These are phyloP conservation scores for Brassica juncea DNA, from an alignment of 345 rosid species.

Conservation along the genomic window DNA sequence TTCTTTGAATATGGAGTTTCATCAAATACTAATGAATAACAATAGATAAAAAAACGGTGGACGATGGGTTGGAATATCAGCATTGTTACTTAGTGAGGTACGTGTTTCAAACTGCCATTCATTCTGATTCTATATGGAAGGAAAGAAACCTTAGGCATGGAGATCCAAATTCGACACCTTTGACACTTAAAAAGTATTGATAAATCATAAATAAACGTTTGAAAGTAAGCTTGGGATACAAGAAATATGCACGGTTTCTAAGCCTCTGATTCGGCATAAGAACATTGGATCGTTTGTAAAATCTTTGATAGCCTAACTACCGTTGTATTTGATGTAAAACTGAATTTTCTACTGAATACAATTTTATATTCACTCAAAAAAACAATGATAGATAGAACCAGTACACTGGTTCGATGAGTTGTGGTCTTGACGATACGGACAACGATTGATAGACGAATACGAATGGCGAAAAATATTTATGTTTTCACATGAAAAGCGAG, in stretches of 20 bases:
- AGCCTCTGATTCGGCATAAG: not conserved
- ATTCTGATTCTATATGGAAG: not conserved
- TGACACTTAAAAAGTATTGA: not conserved
- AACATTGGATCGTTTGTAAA: not conserved
- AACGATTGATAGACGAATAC: constrained; percentile 12
- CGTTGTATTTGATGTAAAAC: not conserved
- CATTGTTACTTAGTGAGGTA: not conserved
- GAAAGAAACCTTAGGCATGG: not conserved
- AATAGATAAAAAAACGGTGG: not conserved
- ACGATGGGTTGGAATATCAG: not conserved
- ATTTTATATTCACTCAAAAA: not conserved
- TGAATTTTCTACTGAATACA: not conserved
- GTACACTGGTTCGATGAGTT: not conserved
- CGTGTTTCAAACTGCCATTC: not conserved
- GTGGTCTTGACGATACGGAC: constrained; percentile 19
- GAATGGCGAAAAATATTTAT: not conserved
- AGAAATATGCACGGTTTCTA: not conserved
- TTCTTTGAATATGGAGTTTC: not conserved
- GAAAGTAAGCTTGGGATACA: not conserved
- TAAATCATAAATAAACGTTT: not conserved
- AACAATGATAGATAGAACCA: not conserved
- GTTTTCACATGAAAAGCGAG: not conserved
- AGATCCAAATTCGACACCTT: not conserved
- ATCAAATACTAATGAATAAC: not conserved
- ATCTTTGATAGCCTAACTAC: not conserved